phyloP scores from a whole-genome alignment of 2,329 filamentous ascomycete genomes.

The Ophioceras dolichostomum region DNA sequence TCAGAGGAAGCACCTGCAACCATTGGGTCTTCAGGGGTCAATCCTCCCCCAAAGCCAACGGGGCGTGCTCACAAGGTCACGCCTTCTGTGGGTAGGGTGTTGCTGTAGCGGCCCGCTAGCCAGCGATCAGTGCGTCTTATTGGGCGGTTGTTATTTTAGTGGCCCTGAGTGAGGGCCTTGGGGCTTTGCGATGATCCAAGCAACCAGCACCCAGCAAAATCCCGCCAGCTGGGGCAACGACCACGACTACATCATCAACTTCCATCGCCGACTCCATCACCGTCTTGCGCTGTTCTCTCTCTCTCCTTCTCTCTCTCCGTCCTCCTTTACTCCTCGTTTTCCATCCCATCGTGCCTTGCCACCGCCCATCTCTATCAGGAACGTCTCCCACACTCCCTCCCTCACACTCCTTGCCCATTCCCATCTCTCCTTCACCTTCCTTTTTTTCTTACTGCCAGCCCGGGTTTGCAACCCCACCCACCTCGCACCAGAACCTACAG shows the following conservation, averaged over 20 bases:
- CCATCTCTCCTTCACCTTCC: not conserved
- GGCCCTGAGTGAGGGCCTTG: not conserved
- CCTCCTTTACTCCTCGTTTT: slow-evolving; percentile 2
- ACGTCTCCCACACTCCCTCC: slow-evolving; percentile 4
- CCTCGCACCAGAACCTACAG: not conserved
- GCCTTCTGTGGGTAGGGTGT: not conserved
- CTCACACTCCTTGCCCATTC: slow-evolving; percentile 2
- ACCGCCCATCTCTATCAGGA: not conserved
- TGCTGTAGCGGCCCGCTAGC: slow-evolving; percentile 1
- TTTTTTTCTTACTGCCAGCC: not conserved
- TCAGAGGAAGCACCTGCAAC: slow-evolving; percentile 1
- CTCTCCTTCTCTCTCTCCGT: slow-evolving; percentile 1
- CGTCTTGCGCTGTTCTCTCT: slow-evolving; percentile 2
- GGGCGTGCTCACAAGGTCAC: not conserved
- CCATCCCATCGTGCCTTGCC: slow-evolving; percentile 2
- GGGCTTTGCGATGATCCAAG: not conserved
- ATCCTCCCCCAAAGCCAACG: not conserved
- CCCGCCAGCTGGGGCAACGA: slow-evolving; percentile 7
- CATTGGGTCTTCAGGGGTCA: slow-evolving; percentile 1
- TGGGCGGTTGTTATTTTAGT: not conserved
- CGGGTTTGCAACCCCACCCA: not conserved
- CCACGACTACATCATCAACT: slow-evolving; percentile 7
- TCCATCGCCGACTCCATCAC: too few species aligned
- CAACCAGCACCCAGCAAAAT: slow-evolving; percentile 1
- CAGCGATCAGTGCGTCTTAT: slow-evolving; percentile 1